Percentiles rank a stretch among this genome's conserved stretches.
phyloP scores from a whole-genome alignment of 2,329 filamentous ascomycete genomes.

The Exophiala alcalophila region DNA sequence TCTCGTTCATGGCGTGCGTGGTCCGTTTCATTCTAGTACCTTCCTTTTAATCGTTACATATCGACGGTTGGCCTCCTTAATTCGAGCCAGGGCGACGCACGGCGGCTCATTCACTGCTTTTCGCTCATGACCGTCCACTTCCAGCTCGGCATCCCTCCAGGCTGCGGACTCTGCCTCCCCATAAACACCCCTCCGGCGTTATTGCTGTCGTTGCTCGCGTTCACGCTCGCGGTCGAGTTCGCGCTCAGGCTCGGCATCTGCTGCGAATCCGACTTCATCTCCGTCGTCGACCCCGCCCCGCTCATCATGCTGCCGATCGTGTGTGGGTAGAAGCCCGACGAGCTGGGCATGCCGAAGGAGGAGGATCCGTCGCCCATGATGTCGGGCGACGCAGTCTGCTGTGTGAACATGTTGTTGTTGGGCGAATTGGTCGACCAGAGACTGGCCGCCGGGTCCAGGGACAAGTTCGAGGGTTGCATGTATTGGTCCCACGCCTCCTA shows the following conservation, averaged over 20 bases:
- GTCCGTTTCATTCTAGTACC: neutral
- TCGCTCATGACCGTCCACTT: slow-evolving; percentile 30
- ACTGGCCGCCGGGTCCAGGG: slow-evolving; percentile 41
- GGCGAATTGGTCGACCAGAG: slow-evolving; percentile 34
- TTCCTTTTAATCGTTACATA: neutral
- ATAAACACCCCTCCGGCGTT: slow-evolving; percentile 30
- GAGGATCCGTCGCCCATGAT: slow-evolving; percentile 10
- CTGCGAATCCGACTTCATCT: neutral
- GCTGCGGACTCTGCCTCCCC: slow-evolving; percentile 28
- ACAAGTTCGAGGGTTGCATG: slow-evolving; percentile 55
- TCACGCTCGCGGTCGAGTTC: slow-evolving; percentile 6
- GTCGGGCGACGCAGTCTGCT: slow-evolving; percentile 21
- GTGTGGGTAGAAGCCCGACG: slow-evolving; percentile 17
- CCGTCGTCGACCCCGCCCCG: slow-evolving; percentile 15
- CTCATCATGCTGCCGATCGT: slow-evolving; percentile 18
- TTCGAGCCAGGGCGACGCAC: neutral
- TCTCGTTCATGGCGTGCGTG: too few species aligned
- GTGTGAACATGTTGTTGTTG: slow-evolving; percentile 25
- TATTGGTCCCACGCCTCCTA: slow-evolving; percentile 69
- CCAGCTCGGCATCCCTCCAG: slow-evolving; percentile 26
- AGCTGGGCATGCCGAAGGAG: slow-evolving; percentile 17
- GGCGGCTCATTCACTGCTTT: slow-evolving; percentile 15
- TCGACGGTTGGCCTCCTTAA: slow-evolving; percentile 12
- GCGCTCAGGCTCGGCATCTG: slow-evolving; percentile 21
- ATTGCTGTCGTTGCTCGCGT: slow-evolving; percentile 14